Evolutionary conservation across 2,329 filamentous ascomycete species (phyloP).

Genomic region (Trichoderma sp.): DNA sequence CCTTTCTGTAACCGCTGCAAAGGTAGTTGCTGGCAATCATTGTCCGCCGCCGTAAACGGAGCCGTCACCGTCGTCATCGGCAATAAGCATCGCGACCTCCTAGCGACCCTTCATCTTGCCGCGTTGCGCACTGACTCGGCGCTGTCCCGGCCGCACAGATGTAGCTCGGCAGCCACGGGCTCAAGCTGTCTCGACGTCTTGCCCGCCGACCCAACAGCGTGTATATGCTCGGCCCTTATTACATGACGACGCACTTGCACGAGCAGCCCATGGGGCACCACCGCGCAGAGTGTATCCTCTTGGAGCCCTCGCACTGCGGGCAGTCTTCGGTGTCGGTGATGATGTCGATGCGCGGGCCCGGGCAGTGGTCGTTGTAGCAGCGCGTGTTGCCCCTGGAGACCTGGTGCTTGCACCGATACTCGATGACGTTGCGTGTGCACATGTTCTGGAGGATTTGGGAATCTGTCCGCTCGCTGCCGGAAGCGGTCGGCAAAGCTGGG

Average conservation of each 20-base stretch:
- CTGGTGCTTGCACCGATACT: slow-evolving; percentile 44
- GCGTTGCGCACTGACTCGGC: background rate
- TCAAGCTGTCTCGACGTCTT: background rate
- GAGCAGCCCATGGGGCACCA: slow-evolving; percentile 44
- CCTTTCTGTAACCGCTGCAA: background rate
- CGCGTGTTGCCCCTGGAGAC: slow-evolving; percentile 42
- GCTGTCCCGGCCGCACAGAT: background rate
- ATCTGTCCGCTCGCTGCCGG: slow-evolving; percentile 1
- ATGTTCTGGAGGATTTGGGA: slow-evolving; percentile 31
- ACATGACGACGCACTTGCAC: slow-evolving; percentile 35
- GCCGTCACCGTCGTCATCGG: too few species aligned
- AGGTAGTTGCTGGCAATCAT: background rate
- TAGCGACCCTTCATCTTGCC: background rate
- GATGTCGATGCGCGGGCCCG: slow-evolving; percentile 39
- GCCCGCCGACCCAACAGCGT: background rate
- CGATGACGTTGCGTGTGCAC: slow-evolving; percentile 41
- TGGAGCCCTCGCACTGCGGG: slow-evolving; percentile 41
- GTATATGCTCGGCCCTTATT: background rate
- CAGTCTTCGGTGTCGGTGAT: slow-evolving; percentile 40
- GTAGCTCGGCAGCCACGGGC: background rate
- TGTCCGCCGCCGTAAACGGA: background rate
- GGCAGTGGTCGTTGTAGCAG: slow-evolving; percentile 41
- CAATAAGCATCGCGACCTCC: too few species aligned
- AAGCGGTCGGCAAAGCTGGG: slow-evolving; percentile 7
- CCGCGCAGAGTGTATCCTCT: slow-evolving; percentile 39